phyloP scores from a whole-genome alignment of 257 asterid genomes.

The Sherardia arvensis region DNA sequence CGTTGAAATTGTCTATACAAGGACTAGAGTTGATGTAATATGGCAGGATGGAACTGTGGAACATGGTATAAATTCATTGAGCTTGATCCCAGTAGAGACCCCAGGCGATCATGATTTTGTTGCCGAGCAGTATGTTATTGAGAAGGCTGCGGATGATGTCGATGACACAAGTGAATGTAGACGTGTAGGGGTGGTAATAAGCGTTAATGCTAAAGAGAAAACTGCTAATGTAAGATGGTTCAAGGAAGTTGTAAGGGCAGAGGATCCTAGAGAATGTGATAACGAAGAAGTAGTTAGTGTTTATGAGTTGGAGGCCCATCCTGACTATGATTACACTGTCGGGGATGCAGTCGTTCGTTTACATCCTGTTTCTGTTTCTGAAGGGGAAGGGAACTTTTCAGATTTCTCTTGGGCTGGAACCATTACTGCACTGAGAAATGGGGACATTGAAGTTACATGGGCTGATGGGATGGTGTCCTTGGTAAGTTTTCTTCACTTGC shows the following conservation, averaged over 20 bases:
- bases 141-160: constrained; percentile 73
- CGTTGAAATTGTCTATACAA: constrained; percentile 55
- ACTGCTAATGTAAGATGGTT: constrained; percentile 91
- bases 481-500: constrained; percentile 35
- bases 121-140: constrained; percentile 94
- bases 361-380: constrained; percentile 56
- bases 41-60: constrained; percentile 93
- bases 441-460: constrained; percentile 97
- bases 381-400: constrained; percentile 38
- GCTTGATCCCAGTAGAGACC: constrained; percentile 78
- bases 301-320: constrained; percentile 97
- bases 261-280: constrained; percentile 82
- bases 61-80: constrained; percentile 49
- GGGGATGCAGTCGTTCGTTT: constrained; percentile 96
- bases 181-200: constrained; percentile 85
- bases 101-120: constrained; percentile 99
- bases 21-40: constrained; percentile 67
- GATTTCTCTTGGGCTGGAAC: constrained; percentile 98
- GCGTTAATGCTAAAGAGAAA: constrained; percentile 80
- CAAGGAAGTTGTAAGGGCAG: constrained; percentile 73
- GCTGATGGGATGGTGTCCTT: constrained; percentile 95
- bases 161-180: constrained; percentile 51
- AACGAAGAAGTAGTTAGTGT: constrained; percentile 92
- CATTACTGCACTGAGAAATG: constrained; percentile 77
- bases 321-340: constrained; percentile 94